phyloP scores from a whole-genome alignment of 441 rosid species.

The Erodium texanum region DNA sequence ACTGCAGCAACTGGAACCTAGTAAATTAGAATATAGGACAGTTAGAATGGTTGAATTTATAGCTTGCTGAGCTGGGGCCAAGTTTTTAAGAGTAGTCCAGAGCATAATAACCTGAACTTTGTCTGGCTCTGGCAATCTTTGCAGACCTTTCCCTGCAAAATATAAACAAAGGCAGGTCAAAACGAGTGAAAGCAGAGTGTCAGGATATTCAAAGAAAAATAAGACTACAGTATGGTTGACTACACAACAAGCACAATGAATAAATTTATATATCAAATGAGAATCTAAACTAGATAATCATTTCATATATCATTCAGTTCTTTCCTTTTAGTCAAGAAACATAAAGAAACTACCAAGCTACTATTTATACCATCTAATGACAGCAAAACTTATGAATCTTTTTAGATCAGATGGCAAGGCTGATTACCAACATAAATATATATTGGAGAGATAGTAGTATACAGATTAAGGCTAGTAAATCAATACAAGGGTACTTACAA shows the following conservation, averaged over 20 bases:
- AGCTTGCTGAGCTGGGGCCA: constrained; percentile 9
- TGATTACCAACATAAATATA: no score
- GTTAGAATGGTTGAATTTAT: constrained; percentile 16
- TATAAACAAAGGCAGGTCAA: constrained; percentile 2
- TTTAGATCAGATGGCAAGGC: no score
- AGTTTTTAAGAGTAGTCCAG: constrained; percentile 2
- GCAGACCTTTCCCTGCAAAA: constrained; percentile 64
- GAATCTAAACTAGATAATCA: background rate
- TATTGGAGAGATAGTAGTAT: no score
- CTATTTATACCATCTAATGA: background rate
- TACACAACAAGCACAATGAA: background rate
- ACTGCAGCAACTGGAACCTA: constrained; percentile 82
- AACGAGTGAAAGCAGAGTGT: constrained; percentile 18
- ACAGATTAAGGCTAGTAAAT: no score
- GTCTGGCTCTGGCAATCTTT: constrained; percentile 42
- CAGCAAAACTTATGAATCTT: background rate
- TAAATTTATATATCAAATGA: background rate
- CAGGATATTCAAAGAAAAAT: background rate
- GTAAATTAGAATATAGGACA: constrained; percentile 18
- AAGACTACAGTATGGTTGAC: background rate
- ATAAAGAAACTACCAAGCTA: background rate
- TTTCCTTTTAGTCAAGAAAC: background rate
- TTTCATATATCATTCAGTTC: background rate
- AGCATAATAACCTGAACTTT: constrained; percentile 37
- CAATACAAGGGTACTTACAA: no score